Conservation (phyloP, 177 flowering plant species). For the Vitis hybrid region DNA sequence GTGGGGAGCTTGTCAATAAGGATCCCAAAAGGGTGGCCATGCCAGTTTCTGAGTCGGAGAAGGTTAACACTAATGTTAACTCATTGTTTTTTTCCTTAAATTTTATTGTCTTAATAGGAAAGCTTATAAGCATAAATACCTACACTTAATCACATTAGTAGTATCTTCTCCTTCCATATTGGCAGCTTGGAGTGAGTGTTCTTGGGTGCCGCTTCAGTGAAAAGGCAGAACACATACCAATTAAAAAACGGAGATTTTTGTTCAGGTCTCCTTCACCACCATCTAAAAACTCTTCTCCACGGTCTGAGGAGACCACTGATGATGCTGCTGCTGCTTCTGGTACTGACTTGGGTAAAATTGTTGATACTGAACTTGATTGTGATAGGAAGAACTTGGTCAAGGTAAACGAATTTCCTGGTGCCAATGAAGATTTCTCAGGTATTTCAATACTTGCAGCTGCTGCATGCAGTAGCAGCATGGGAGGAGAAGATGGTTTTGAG, state of each 20-base stretch:
- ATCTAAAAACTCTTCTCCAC: slow-evolving; percentile 19
- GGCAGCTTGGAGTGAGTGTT: slow-evolving; percentile 45
- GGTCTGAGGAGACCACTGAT: slow-evolving; percentile 18
- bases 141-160: background rate
- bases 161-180: slow-evolving; percentile 11
- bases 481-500: slow-evolving; percentile 15
- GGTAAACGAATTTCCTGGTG: slow-evolving; percentile 8
- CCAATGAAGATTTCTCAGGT: slow-evolving; percentile 46
- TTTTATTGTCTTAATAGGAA: background rate
- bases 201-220: slow-evolving; percentile 41
- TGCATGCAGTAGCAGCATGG: slow-evolving; percentile 39
- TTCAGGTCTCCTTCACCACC: slow-evolving; percentile 50
- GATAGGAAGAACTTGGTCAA: slow-evolving; percentile 12
- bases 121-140: background rate
- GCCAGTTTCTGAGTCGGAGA: slow-evolving; percentile 53
- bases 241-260: slow-evolving; percentile 54
- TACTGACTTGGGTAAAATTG: slow-evolving; percentile 8
- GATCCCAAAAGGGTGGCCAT: slow-evolving; percentile 8
- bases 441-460: slow-evolving; percentile 58
- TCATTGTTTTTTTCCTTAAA: background rate
- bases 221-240: slow-evolving; percentile 46
- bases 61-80: slow-evolving; percentile 28
- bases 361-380: slow-evolving; percentile 4
- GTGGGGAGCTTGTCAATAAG: slow-evolving; percentile 20
- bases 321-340: slow-evolving; percentile 8